Percentiles rank a stretch among this genome's conserved stretches.
Conservation (phyloP, 2,329 filamentous ascomycete genomes). For the Aureobasidium sp. region DNA sequence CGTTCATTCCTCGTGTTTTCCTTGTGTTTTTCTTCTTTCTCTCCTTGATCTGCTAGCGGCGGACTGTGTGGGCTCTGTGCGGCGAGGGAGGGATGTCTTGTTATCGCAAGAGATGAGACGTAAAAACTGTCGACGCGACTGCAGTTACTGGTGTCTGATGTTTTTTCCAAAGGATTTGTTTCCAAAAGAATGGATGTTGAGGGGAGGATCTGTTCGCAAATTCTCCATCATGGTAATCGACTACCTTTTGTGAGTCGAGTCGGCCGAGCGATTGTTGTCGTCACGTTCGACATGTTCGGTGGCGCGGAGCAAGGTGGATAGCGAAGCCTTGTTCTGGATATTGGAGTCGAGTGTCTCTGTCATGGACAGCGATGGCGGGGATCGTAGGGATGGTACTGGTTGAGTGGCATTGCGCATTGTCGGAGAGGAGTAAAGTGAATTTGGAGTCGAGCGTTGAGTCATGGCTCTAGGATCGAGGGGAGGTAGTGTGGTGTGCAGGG, state of each 20-base stretch:
- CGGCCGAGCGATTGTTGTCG: neutral
- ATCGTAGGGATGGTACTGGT: neutral
- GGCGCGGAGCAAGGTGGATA: neutral
- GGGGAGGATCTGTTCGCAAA: too few relatives aligned
- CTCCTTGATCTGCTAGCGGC: neutral
- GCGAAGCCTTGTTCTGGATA: neutral
- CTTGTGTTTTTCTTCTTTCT: neutral
- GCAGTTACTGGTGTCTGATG: neutral
- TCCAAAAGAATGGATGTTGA: too few relatives aligned
- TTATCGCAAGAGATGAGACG: neutral
- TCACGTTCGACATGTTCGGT: slow-evolving; percentile 10
- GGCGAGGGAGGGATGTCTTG: slow-evolving; percentile 1
- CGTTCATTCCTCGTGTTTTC: neutral
- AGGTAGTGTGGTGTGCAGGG: slow-evolving; percentile 7
- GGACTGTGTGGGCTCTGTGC: neutral
- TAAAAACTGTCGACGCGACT: neutral
- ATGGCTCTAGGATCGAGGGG: neutral
- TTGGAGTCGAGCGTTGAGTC: neutral
- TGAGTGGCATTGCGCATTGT: neutral
- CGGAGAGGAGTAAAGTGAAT: neutral
- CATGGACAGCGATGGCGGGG: neutral
- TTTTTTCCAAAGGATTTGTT: too few relatives aligned
- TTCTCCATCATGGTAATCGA: neutral
- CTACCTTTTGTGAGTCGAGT: neutral
- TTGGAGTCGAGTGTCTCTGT: neutral